Conservation (phyloP, 192 early-diverging fungal genomes). For the Piromyces sp. region DNA sequence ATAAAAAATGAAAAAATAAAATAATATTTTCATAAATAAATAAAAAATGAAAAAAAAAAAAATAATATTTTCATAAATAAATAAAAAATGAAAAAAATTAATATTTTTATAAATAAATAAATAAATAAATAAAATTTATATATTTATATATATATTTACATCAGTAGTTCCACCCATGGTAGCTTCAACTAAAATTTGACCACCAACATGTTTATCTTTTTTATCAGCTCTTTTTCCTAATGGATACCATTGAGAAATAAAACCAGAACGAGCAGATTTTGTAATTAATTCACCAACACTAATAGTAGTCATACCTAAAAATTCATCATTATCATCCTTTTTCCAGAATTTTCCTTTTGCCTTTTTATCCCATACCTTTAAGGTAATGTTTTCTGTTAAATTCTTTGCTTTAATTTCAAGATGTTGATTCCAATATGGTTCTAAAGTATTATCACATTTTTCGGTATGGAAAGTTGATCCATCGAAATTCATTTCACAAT, state of each 20-base stretch:
- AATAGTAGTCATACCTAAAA: conserved; percentile 23
- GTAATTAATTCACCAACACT: conserved; percentile 18
- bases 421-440: conserved; percentile 30
- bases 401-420: conserved; percentile 14
- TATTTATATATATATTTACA: too few species aligned
- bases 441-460: conserved; percentile 7
- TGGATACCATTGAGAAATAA: conserved; percentile 11
- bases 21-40: too few species aligned
- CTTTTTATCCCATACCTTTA: conserved; percentile 22
- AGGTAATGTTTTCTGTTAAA: conserved; percentile 17
- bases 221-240: conserved; percentile 17
- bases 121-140: too few species aligned
- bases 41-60: too few species aligned
- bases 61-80: too few species aligned
- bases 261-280: conserved; percentile 12
- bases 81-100: too few species aligned
- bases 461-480: conserved; percentile 25
- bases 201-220: conserved; percentile 42
- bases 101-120: too few species aligned
- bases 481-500: conserved; percentile 30
- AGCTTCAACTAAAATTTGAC: conserved; percentile 22
- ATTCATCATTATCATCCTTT: conserved; percentile 35
- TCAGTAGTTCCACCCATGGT: conserved; percentile 8
- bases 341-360: background rate
- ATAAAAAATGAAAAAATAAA: too few species aligned